Conservation (phyloP, 345 rosid genomes). For the Aquilaria sinensis region DNA sequence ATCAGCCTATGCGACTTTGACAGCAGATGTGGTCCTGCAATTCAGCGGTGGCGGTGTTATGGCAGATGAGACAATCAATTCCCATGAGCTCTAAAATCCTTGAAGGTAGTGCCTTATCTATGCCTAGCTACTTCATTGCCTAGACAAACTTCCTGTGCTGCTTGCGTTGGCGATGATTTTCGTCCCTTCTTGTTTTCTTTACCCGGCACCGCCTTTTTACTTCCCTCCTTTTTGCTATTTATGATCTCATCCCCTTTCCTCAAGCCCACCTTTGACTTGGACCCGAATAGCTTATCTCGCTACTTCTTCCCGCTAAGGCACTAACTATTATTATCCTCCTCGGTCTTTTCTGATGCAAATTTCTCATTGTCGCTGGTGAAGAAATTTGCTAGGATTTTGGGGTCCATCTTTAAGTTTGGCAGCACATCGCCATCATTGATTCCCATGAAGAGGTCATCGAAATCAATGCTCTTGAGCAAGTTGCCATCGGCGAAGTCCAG, state of each 20-base stretch:
- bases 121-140: not conserved
- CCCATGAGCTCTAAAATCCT: conserved; percentile 90
- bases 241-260: too few relatives aligned
- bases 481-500: conserved; percentile 41
- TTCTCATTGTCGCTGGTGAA: conserved; percentile 49
- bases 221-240: too few relatives aligned
- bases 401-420: conserved; percentile 70
- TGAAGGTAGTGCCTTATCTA: conserved; percentile 97
- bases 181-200: too few relatives aligned
- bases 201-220: too few relatives aligned
- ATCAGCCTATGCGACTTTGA: too few relatives aligned
- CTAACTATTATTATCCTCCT: not conserved
- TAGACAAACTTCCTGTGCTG: too few relatives aligned
- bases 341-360: conserved; percentile 26
- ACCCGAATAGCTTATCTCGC: conserved; percentile 31
- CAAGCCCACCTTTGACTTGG: conserved; percentile 5
- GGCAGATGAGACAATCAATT: conserved; percentile 85
- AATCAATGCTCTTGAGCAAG: conserved; percentile 57
- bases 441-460: conserved; percentile 66
- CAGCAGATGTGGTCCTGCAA: too few relatives aligned
- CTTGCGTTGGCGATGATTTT: too few relatives aligned
- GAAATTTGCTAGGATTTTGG: conserved; percentile 57
- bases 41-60: conserved; percentile 63
- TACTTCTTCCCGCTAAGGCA: conserved; percentile 12
- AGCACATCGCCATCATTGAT: conserved; percentile 47